Evolutionary conservation across 768 basidiomycete genomes (phyloP).

Genomic region (Infundibulicybe gibba): DNA sequence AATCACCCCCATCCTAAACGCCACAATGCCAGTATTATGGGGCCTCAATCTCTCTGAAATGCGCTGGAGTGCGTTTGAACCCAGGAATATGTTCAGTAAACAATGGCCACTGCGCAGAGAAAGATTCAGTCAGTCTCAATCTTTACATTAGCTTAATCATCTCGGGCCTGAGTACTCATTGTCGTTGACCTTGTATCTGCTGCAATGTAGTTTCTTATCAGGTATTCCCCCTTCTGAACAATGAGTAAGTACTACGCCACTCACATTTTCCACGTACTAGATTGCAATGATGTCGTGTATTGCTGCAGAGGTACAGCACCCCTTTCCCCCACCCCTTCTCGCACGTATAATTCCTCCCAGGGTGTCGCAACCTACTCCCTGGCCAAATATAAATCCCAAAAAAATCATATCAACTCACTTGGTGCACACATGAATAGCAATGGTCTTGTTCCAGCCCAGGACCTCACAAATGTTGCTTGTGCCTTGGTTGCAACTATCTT

Average conservation of each 20-base stretch:
- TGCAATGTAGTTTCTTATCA: slow-evolving; percentile 6
- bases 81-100: slow-evolving; percentile 24
- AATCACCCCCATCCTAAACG: neutral
- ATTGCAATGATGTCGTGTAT: slow-evolving; percentile 27
- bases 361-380: slow-evolving; percentile 32
- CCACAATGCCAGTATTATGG: slow-evolving; percentile 23
- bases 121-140: slow-evolving; percentile 21
- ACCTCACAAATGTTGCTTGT: slow-evolving; percentile 28
- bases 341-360: slow-evolving; percentile 2
- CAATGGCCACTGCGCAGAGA: slow-evolving; percentile 28
- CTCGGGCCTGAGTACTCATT: neutral
- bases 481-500: slow-evolving; percentile 31
- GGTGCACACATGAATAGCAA: slow-evolving; percentile 24
- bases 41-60: slow-evolving; percentile 32
- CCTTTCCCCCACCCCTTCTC: too few species aligned
- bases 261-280: slow-evolving; percentile 2
- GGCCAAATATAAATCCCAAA: slow-evolving; percentile 27
- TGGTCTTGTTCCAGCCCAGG: slow-evolving; percentile 23
- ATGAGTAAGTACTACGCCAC: neutral
- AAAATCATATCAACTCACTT: slow-evolving; percentile 18
- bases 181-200: neutral
- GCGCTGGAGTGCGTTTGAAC: slow-evolving; percentile 26
- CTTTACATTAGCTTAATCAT: neutral
- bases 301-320: slow-evolving; percentile 24
- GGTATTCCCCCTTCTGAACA: neutral